Percentiles rank a stretch among this genome's conserved stretches.
Conservation (phyloP, 2,329 filamentous ascomycete species). For the Neonectria neomacrospora region DNA sequence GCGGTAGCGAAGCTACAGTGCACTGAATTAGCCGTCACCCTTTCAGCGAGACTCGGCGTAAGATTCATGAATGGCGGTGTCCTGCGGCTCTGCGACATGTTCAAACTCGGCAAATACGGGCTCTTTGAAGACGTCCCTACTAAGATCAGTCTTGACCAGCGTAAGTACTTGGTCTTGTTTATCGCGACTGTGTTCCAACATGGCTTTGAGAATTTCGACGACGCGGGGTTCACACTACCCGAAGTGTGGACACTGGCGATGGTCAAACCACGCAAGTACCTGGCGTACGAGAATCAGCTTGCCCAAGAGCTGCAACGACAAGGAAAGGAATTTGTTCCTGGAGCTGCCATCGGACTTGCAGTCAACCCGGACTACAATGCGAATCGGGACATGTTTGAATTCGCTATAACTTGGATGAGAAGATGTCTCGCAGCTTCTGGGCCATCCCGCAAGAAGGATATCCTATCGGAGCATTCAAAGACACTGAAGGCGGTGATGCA, state of each 20-base stretch:
- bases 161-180: conserved; percentile 63
- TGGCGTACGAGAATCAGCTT: conserved; percentile 62
- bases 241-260: conserved; percentile 66
- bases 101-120: conserved; percentile 59
- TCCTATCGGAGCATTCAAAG: conserved; percentile 56
- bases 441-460: conserved; percentile 48
- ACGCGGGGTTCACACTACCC: conserved; percentile 57
- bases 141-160: conserved; percentile 53
- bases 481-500: conserved; percentile 62
- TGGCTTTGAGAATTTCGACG: conserved; percentile 58
- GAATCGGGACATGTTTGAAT: conserved; percentile 62
- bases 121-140: conserved; percentile 59
- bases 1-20: conserved; percentile 47
- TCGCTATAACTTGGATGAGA: conserved; percentile 63
- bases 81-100: conserved; percentile 57
- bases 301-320: conserved; percentile 58
- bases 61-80: conserved; percentile 59
- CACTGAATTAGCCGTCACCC: conserved; percentile 56
- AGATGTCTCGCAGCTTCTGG: conserved; percentile 55
- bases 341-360: conserved; percentile 51
- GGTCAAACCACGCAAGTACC: conserved; percentile 58
- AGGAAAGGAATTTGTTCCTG: conserved; percentile 56
- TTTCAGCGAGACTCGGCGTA: conserved; percentile 60
- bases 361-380: conserved; percentile 59
- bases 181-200: conserved; percentile 60